Percentiles rank a stretch among this genome's conserved stretches.
These are phyloP conservation scores for Mesembryanthemum crystallinum DNA, from an alignment of 148 eudicot species.

Conservation along the genomic window DNA sequence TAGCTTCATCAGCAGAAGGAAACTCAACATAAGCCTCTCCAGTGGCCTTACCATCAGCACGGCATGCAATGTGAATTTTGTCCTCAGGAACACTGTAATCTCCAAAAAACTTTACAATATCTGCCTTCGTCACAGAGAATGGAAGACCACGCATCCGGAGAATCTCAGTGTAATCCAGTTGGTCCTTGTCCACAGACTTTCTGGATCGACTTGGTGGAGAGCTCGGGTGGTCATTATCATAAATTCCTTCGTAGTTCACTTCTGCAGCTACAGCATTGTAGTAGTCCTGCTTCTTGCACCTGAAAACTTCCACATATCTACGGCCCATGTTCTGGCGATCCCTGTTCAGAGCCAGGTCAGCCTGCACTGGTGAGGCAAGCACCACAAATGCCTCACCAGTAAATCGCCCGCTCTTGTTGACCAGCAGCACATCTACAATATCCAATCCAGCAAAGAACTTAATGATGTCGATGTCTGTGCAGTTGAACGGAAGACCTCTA, in stretches of 20 bases:
- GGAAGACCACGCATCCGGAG: slow-evolving; percentile 86
- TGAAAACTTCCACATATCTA: slow-evolving; percentile 84
- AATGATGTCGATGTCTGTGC: slow-evolving; percentile 68
- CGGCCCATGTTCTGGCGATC: slow-evolving; percentile 81
- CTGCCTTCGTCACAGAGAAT: slow-evolving; percentile 58
- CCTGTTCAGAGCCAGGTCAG: slow-evolving; percentile 65
- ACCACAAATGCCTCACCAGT: slow-evolving; percentile 82
- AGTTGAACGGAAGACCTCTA: slow-evolving; percentile 86
- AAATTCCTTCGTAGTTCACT: slow-evolving; percentile 52
- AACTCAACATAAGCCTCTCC: slow-evolving; percentile 93
- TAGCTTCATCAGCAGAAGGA: slow-evolving; percentile 74
- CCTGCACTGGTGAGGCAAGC: slow-evolving; percentile 62
- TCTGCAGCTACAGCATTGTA: slow-evolving; percentile 83
- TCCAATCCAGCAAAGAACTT: slow-evolving; percentile 85
- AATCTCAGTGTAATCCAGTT: slow-evolving; percentile 67
- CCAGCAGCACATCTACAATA: slow-evolving; percentile 74
- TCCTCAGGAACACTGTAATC: slow-evolving; percentile 52
- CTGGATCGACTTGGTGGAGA: slow-evolving; percentile 56
- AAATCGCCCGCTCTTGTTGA: slow-evolving; percentile 62
- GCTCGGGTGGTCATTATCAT: slow-evolving; percentile 41
- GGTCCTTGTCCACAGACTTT: slow-evolving; percentile 62
- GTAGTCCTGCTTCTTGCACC: slow-evolving; percentile 80
- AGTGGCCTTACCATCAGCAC: slow-evolving; percentile 79
- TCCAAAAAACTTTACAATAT: slow-evolving; percentile 57
- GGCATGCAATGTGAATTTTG: slow-evolving; percentile 59